Base-by-base conservation (phyloP, 148 eudicot genomes). In the Chenopodium berlandieri region DNA sequence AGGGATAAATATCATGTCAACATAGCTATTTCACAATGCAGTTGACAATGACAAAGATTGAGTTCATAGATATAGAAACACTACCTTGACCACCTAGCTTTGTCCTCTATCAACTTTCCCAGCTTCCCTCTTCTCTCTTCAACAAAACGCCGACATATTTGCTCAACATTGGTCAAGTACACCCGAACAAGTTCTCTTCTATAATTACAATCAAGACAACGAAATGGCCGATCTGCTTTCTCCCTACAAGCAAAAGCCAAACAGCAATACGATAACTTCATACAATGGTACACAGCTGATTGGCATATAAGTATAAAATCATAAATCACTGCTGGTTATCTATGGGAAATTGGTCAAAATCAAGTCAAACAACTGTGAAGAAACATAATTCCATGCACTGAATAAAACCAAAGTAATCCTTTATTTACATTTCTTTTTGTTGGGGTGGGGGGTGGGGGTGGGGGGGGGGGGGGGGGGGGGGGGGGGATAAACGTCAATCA, bases 61-160 rank as follows among this genome's bases (percentile, higher is more conserved):
- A 73, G 70, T 67, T 68, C 46, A 47, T 17, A 2, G 17, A 64
- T 16, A 60, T 23, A 44, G 13, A 77, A 78, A 78, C 68, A 32
- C 48, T 91, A 94, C 98, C 98, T 94, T 85, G 95, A 88, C 97
- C 98, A 93, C 87, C 92, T 91, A 83, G 91, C 95, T 81, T 93
- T 91, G 86, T 94, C 97, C 87, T 91, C 97, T 82, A 94, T 83
- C 81, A 93, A 79, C 81, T 88, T 90, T 82, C 90, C 92, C 64
- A 93, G 86, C 86, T 90, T 93, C 79, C 89, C 88, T 80, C 95
- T 92, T 84, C 87, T 88, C 77, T 93, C 98, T 82, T 94, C 98
- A 75, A 94, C 92, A 91, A 85, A 94, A 82, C 94, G 91, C 56
- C 97, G 90, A 84, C 97, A 93, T 74, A 93, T 90, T 87, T 93